phyloP scores from a whole-genome alignment of 352 stramenopile genomes.

The Globisporangium alternatum region DNA sequence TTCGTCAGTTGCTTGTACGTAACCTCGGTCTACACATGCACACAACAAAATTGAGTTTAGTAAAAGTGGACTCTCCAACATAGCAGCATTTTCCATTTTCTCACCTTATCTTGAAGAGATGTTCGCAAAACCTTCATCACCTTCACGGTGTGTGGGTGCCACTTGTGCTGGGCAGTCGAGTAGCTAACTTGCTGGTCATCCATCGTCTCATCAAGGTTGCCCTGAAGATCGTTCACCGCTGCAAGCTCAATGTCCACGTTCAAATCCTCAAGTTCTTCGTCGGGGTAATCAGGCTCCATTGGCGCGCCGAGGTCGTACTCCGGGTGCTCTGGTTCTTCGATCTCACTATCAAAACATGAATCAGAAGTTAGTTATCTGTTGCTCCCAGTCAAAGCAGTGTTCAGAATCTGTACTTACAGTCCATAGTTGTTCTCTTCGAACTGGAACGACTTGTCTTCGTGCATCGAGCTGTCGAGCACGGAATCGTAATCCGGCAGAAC shows the following conservation, averaged over 20 bases:
- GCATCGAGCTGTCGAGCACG: conserved; percentile 14
- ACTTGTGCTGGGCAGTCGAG: conserved; percentile 89
- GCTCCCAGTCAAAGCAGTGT: not conserved
- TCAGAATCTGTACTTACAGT: conserved; percentile 10
- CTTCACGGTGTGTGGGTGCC: conserved; percentile 97
- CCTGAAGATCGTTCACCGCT: conserved; percentile 73
- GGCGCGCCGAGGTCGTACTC: conserved; percentile 58
- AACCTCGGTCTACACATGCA: conserved; percentile 43
- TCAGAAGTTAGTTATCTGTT: not conserved
- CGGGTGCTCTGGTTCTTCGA: conserved; percentile 40
- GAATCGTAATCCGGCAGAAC: conserved; percentile 12
- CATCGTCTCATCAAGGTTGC: conserved; percentile 44
- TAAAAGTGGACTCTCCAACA: conserved; percentile 8
- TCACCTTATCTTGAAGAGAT: conserved; percentile 69
- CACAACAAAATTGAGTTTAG: not conserved
- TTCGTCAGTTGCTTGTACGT: conserved; percentile 87
- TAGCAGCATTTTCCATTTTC: not conserved
- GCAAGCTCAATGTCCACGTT: conserved; percentile 82
- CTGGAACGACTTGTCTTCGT: conserved; percentile 45
- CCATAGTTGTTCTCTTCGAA: conserved; percentile 25
- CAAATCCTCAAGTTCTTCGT: conserved; percentile 57
- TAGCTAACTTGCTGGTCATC: conserved; percentile 30
- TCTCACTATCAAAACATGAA: conserved; percentile 12
- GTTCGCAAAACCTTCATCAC: conserved; percentile 89
- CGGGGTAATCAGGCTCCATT: conserved; percentile 38